These are phyloP conservation scores for Sporodiniella umbellata DNA, from an alignment of 371 early-diverging fungal species.

Conservation along the genomic window DNA sequence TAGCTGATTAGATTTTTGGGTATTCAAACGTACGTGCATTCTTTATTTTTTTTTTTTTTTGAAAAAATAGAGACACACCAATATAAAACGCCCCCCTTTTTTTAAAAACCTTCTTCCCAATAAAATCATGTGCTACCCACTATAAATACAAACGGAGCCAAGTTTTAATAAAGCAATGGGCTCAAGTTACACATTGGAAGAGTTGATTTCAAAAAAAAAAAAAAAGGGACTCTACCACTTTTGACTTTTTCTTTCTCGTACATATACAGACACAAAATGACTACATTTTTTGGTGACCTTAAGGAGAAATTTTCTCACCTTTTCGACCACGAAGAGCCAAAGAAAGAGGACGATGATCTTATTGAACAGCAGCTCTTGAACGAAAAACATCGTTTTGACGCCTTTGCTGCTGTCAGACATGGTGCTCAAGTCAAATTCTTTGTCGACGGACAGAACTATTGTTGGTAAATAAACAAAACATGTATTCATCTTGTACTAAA, in stretches of 20 bases:
- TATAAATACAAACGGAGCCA: neutral
- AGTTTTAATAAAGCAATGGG: neutral
- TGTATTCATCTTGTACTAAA: neutral
- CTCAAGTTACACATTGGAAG: neutral
- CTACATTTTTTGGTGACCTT: conserved; percentile 28
- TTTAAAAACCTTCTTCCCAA: neutral
- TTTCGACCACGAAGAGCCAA: conserved; percentile 14
- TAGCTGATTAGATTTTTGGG: too few species aligned
- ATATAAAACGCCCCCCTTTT: neutral
- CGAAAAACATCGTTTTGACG: conserved; percentile 69
- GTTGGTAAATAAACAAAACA: conserved; percentile 34
- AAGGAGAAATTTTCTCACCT: conserved; percentile 22
- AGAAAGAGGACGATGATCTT: conserved; percentile 27
- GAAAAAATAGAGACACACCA: too few species aligned
- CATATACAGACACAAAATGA: conserved; percentile 14
- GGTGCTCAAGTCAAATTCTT: conserved; percentile 66
- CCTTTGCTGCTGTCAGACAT: conserved; percentile 81
- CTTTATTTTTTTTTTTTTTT: neutral
- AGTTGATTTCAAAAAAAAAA: neutral
- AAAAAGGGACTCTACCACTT: neutral
- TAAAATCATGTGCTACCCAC: neutral
- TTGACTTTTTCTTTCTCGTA: neutral
- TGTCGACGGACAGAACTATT: conserved; percentile 85
- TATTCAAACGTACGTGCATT: too few species aligned
- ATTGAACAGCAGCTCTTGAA: conserved; percentile 19